A percentile compares a stretch with the other conserved stretches of the same genome.
phyloP scores from a whole-genome alignment of 768 basidiomycete genomes.

The Kwoniella botswanensis region DNA sequence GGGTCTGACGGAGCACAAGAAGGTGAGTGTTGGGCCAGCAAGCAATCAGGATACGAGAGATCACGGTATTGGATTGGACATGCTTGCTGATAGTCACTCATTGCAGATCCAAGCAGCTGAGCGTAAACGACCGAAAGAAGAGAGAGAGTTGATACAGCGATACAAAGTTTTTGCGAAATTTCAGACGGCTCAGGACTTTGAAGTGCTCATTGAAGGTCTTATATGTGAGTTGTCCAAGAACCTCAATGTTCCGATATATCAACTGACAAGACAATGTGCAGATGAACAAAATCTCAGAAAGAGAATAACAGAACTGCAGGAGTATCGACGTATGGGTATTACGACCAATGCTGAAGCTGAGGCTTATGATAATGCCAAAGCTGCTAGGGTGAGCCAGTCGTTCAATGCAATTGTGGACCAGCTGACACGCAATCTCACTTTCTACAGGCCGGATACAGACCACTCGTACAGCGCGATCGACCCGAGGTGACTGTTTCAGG shows the following conservation, averaged over 20 bases:
- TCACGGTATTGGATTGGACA: too few relatives aligned
- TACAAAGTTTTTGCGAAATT: conserved; percentile 88
- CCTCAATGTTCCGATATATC: not conserved
- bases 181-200: conserved; percentile 90
- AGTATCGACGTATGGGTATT: conserved; percentile 83
- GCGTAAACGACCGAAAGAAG: conserved; percentile 87
- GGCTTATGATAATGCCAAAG: conserved; percentile 77
- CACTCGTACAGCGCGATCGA: conserved; percentile 33
- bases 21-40: conserved; percentile 63
- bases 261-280: conserved; percentile 53
- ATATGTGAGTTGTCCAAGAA: conserved; percentile 69
- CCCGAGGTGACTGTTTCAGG: conserved; percentile 32
- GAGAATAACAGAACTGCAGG: conserved; percentile 87
- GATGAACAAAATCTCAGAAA: conserved; percentile 87
- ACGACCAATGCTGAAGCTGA: conserved; percentile 86
- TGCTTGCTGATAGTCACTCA: too few relatives aligned
- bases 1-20: conserved; percentile 89
- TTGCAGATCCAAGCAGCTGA: conserved; percentile 84
- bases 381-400: conserved; percentile 68
- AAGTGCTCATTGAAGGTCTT: conserved; percentile 82
- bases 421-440: not conserved
- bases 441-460: conserved; percentile 48
- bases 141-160: conserved; percentile 85
- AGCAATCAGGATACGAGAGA: too few relatives aligned
- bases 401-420: not conserved